Evolutionary conservation across 495 filamentous ascomycete genomes (phyloP), one percentile per base, ranked within the genome.

Genomic region (Neurospora sp.): DNA sequence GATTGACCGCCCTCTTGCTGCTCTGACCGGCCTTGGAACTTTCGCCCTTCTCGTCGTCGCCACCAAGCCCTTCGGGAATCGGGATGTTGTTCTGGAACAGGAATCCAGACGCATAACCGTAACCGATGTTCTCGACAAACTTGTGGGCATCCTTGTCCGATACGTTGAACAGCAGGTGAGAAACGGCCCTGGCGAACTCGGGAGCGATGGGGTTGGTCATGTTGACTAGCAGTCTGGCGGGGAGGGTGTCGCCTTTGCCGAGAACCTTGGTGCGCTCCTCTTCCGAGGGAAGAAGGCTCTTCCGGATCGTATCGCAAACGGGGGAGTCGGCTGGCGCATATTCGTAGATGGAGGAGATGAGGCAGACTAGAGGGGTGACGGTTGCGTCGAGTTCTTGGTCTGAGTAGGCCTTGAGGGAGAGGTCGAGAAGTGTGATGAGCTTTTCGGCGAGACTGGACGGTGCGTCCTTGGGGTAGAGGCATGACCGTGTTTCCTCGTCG

Each of bases 41-140:
- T 4, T 35, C 12, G 6, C 53, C 53, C 53, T 61, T 61, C 14
- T 61, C 53, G 3, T 35, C 27, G 0, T 17, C 53, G 6, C 40
- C 70, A 5, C 16, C 65, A 4, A 31, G 40, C 0, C 39, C 35
- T 69, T 91, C 85, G 0, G 95, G 93, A 20, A 97, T 84, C 4
- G 90, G 84, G 20, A 98, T 87, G 27, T 93, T 90, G 68, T 93
- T 91, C 53, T 91, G 90, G 80, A 94, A 90, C 40, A 99, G 82
- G 77, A 94, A 95, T 2, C 96, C 96, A 1, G 94, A 91, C 3
- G 96, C 96, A 77, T 91, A 97, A 0, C 96, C 96, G 76, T 97
- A 98, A 1, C 96, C 93, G 37, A 97, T 92, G 71, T 94, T 93
- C 45, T 89, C 84, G 0, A 96, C 91, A 70, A 96, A 90, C 39